Conservation (phyloP, 495 filamentous ascomycete species). For the Hypomontagnella monticulosa region DNA sequence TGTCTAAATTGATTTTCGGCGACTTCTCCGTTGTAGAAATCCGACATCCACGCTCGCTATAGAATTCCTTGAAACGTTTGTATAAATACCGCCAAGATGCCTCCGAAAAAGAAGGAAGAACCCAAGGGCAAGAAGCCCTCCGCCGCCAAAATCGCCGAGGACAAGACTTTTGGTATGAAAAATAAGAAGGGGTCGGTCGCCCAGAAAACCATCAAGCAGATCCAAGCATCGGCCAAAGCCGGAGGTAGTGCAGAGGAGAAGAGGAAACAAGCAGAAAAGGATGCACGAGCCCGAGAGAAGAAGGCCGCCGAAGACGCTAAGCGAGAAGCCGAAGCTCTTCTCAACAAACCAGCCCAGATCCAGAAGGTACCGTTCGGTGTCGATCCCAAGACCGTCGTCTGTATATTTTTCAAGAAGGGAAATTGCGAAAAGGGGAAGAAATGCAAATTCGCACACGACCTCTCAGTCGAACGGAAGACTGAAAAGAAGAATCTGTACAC, state of each 20-base stretch:
- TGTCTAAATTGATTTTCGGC: not conserved
- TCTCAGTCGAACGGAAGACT: conserved; percentile 85
- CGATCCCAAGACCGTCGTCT: conserved; percentile 98
- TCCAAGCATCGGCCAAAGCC: conserved; percentile 74
- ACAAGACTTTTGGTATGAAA: conserved; percentile 99
- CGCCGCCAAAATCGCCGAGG: conserved; percentile 75
- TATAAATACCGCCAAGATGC: conserved; percentile 68
- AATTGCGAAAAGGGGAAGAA: conserved; percentile 96
- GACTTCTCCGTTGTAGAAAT: not conserved
- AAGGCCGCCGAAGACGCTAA: conserved; percentile 82
- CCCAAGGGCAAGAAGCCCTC: conserved; percentile 70
- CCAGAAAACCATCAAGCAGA: conserved; percentile 85
- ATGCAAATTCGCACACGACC: conserved; percentile 97
- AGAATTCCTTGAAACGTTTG: not conserved
- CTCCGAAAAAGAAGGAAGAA: conserved; percentile 86
- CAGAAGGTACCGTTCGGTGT: conserved; percentile 98
- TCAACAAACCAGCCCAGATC: conserved; percentile 93
- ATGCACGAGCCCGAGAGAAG: conserved; percentile 82
- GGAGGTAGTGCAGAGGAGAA: conserved; percentile 86
- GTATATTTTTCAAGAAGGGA: conserved; percentile 94
- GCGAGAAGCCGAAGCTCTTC: conserved; percentile 76
- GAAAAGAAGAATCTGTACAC: conserved; percentile 93
- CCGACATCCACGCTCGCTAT: not conserved
- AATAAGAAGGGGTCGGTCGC: conserved; percentile 96
- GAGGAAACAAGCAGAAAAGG: conserved; percentile 88